These are phyloP conservation scores for Chionographis japonica DNA, from an alignment of 106 monocot species.

Conservation along the genomic window DNA sequence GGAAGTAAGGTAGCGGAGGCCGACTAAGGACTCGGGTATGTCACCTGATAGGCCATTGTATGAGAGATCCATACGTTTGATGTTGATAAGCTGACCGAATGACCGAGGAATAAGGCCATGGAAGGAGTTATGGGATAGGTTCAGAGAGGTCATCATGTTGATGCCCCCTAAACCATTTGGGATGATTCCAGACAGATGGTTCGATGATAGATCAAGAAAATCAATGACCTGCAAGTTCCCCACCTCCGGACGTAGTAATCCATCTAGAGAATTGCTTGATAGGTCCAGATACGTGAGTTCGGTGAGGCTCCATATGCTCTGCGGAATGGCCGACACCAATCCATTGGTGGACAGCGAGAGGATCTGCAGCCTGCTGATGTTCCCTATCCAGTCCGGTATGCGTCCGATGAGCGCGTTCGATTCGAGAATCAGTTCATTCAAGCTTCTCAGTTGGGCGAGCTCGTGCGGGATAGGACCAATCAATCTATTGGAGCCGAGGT, in stretches of 20 bases:
- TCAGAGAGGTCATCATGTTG: background rate
- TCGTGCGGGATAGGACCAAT: background rate
- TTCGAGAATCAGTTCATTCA: background rate
- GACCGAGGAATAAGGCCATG: conserved; percentile 8
- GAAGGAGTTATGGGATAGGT: background rate
- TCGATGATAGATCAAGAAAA: no score
- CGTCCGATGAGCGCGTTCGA: background rate
- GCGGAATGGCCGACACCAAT: background rate
- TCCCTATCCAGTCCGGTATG: background rate
- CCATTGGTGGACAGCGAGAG: conserved; percentile 1
- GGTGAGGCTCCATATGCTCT: background rate
- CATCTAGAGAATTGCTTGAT: no score
- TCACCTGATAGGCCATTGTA: conserved; percentile 2
- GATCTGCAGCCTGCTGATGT: background rate
- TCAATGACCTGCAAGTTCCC: no score
- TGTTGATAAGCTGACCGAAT: background rate
- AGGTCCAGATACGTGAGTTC: no score
- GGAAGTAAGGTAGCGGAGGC: background rate
- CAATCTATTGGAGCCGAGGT: conserved; percentile 3
- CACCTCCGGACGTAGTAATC: no score
- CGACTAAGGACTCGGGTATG: conserved; percentile 10
- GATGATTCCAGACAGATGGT: background rate
- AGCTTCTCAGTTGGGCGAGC: background rate
- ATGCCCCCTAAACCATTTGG: background rate
- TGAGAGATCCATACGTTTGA: conserved; percentile 11